A percentile compares a stretch with the other conserved stretches of the same genome.
Conservation (phyloP, 2,329 filamentous ascomycete species). For the Xylariaceae sp. region DNA sequence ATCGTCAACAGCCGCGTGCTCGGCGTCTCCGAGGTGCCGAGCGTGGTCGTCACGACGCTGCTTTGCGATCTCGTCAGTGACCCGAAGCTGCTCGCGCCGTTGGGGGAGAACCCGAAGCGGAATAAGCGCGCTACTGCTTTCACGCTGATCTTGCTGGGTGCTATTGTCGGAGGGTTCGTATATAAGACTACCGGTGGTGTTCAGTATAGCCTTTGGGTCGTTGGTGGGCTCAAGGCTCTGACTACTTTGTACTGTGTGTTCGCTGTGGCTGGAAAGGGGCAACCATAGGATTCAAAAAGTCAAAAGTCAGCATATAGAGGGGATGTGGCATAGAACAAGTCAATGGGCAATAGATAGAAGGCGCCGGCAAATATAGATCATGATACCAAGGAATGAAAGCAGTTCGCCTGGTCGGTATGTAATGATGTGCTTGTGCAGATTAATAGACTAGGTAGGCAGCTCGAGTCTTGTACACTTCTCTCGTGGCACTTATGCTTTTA, state of each 20-base stretch:
- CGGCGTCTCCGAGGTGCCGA: slow-evolving; percentile 52
- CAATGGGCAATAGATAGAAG: too few species aligned
- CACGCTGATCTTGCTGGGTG: slow-evolving; percentile 43
- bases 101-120: slow-evolving; percentile 44
- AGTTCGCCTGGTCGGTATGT: too few species aligned
- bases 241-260: slow-evolving; percentile 34
- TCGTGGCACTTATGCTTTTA: too few species aligned
- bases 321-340: too few species aligned
- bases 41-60: slow-evolving; percentile 51
- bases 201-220: slow-evolving; percentile 42
- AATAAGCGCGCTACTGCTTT: slow-evolving; percentile 44
- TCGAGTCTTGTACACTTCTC: too few species aligned
- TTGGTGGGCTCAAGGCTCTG: slow-evolving; percentile 40
- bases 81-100: slow-evolving; percentile 41
- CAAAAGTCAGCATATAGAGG: too few species aligned
- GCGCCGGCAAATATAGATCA: too few species aligned
- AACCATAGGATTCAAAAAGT: slow-evolving; percentile 9
- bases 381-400: too few species aligned
- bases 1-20: slow-evolving; percentile 50
- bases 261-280: slow-evolving; percentile 12
- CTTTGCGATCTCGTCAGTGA: slow-evolving; percentile 53
- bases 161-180: slow-evolving; percentile 46
- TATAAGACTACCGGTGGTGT: slow-evolving; percentile 40
- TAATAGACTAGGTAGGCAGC: too few species aligned
- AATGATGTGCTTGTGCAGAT: too few species aligned